Base-by-base conservation (phyloP, 768 basidiomycete genomes). In the Pseudohyphozyma bogoriensis region DNA sequence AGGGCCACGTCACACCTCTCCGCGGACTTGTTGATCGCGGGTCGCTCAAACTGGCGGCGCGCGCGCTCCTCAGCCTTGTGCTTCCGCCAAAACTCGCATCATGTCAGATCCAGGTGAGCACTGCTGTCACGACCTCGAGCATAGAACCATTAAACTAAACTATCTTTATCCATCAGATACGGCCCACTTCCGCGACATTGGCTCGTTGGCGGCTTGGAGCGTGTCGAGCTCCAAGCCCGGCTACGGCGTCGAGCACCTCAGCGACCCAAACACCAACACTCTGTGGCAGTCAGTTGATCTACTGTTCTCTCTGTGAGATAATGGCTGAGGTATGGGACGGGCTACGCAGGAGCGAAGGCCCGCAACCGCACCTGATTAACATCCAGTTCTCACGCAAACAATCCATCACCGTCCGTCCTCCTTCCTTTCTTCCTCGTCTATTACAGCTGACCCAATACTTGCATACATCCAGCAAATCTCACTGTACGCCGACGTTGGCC, bases 181-280 rank as follows among this genome's bases (percentile, higher is more conserved):
- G n/a, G 55, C 47, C 37, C 22, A 47, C 8, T 54, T 68, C 55
- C 51, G 72, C 39, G 76, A 77, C 56, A 62, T 99, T 55, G 90
- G 90, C 12, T 79, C 82, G 45, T 81, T 88, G 36, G 95, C 87
- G 46, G 85, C 85, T 68, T 99, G 93, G 95, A 86, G 89, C 15
- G 93, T 97, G 4, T 96, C 92, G 16, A 91, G 87, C 0, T 89
- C 82, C 76, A 99, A 99, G 73, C 95, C 92, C 64, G 92, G 92
- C 1, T 96, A 92, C 72, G 91, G 93, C 11, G 83, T 89, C 40
- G 90, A 95, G 71, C 91, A 91, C 73, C 77, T 97, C 46, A 80
- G 83, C 68, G 81, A 82, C 36, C 86, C 93, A 70, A 84, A 87
- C 10, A 49, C 54, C 33, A 85, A 87, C 42, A 96, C 92, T 0